Evolutionary conservation across 2,329 filamentous ascomycete genomes (phyloP).

Genomic region (Xylaria sp.): DNA sequence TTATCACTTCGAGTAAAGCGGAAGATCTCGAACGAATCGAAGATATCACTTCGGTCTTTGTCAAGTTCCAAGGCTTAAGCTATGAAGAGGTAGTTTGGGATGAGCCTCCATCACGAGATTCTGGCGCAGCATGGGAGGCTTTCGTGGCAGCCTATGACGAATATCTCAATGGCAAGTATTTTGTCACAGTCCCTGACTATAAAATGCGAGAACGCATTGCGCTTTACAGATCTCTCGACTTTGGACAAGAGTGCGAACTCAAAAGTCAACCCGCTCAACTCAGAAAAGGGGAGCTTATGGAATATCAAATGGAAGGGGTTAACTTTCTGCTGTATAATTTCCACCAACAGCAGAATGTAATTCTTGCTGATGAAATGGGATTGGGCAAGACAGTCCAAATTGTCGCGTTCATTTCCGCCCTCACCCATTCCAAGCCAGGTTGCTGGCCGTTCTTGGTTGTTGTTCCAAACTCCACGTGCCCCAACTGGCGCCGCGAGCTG

Average conservation of each 20-base stretch:
- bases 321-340: conserved; percentile 97
- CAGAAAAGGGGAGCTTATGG: conserved; percentile 85
- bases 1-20: conserved; percentile 68
- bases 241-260: conserved; percentile 73
- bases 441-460: conserved; percentile 95
- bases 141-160: conserved; percentile 88
- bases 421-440: conserved; percentile 73
- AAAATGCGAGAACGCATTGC: conserved; percentile 75
- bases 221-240: conserved; percentile 72
- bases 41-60: conserved; percentile 77
- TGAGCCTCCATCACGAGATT: conserved; percentile 74
- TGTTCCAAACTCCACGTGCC: conserved; percentile 92
- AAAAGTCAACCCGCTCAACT: conserved; percentile 78
- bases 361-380: conserved; percentile 97
- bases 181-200: conserved; percentile 65
- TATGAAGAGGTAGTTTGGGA: conserved; percentile 97
- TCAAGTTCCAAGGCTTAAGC: conserved; percentile 92
- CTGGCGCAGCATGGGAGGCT: conserved; percentile 75
- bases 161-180: conserved; percentile 82
- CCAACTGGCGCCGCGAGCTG: conserved; percentile 98
- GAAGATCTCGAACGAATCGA: conserved; percentile 77
- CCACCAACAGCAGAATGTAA: conserved; percentile 82
- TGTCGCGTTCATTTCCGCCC: conserved; percentile 79
- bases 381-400: conserved; percentile 97
- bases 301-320: conserved; percentile 90